Base-by-base conservation (phyloP, 768 basidiomycete genomes). In the Myochromella boudieri region DNA sequence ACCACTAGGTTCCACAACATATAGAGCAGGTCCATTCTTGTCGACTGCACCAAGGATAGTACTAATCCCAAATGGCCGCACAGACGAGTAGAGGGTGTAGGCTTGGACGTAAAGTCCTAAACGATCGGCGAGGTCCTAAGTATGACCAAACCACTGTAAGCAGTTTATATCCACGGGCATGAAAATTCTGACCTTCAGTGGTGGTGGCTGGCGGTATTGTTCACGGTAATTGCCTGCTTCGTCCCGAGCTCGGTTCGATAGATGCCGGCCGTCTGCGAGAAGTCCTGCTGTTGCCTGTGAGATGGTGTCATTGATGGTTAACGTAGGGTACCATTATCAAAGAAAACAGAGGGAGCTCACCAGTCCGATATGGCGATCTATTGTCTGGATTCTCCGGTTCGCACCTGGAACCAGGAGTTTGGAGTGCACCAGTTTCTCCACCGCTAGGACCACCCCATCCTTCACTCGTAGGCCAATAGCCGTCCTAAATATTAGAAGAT, bases 81-180 rank as follows among this genome's bases (percentile, higher is more conserved):
- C 95, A 18, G 95, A 97, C 1, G 95, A 97, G 70, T 98, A 97
- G 31, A 97, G 82, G 5, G 97, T 99, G 70, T 97, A 98, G 34
- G 85, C 84, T 70, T 99, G 97, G 7, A 91, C 85, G 65, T 91
- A 95, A n/a, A 82, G 76, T 1, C 89, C 85, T 36, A 99, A 60
- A 49, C 95, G 87, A 61, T 91, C 87, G 44, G 87, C 68, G 17
- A 73, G 54, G 37, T 58, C 57, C 74, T 75, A 46, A n/a, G 14
- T 10, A 38, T 20, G 24, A 28, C 6, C 11, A 8, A 22, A 28
- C 6, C 11, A 8, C 21, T 31, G 43, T 38, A 26, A 12, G n/a
- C 14, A 34, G 31, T 17, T 34, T 28, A 34, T 18, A 39, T 4
- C 25, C 10, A 29, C 36, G 4, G 33, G 36, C 2, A 20, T 36